These are phyloP conservation scores for Aspergillus chevalieri DNA, from an alignment of 2,329 filamentous ascomycete genomes.

Conservation along the genomic window DNA sequence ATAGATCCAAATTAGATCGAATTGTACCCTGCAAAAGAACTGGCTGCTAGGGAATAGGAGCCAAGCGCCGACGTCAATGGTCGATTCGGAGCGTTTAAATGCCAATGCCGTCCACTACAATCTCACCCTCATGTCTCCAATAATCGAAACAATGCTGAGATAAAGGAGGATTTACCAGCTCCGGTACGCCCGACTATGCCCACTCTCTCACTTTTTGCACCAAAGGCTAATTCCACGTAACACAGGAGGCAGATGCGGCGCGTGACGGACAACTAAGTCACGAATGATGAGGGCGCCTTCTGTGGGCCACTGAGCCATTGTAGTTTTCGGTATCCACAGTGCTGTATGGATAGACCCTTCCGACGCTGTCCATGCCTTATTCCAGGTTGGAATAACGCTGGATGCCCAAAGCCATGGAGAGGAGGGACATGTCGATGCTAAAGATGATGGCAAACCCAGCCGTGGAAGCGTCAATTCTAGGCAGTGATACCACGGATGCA, in stretches of 20 bases:
- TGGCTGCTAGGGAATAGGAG: conserved; percentile 76
- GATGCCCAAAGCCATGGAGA: conserved; percentile 59
- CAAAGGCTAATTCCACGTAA: conserved; percentile 63
- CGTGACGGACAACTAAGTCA: conserved; percentile 65
- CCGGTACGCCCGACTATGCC: conserved; percentile 75
- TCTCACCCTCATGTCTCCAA: conserved; percentile 62
- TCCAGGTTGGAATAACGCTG: conserved; percentile 64
- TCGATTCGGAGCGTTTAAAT: conserved; percentile 65
- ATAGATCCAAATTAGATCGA: conserved; percentile 69
- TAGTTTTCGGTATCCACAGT: conserved; percentile 62
- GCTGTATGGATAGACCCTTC: conserved; percentile 69
- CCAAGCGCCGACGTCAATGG: conserved; percentile 63
- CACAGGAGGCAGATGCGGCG: conserved; percentile 62
- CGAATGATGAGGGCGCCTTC: conserved; percentile 66
- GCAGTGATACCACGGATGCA: conserved; percentile 56
- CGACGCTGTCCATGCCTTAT: conserved; percentile 70
- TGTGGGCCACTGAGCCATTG: conserved; percentile 65
- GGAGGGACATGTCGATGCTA: conserved; percentile 60
- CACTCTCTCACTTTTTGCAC: conserved; percentile 61
- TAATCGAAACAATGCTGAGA: conserved; percentile 71
- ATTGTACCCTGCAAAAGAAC: conserved; percentile 74
- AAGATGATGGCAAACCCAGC: conserved; percentile 73
- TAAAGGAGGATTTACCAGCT: conserved; percentile 70
- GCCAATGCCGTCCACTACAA: conserved; percentile 67
- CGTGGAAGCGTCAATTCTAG: conserved; percentile 59